These are phyloP conservation scores for Elaeis guineensis DNA, from an alignment of 176 grass and related monocot species.

Conservation along the genomic window DNA sequence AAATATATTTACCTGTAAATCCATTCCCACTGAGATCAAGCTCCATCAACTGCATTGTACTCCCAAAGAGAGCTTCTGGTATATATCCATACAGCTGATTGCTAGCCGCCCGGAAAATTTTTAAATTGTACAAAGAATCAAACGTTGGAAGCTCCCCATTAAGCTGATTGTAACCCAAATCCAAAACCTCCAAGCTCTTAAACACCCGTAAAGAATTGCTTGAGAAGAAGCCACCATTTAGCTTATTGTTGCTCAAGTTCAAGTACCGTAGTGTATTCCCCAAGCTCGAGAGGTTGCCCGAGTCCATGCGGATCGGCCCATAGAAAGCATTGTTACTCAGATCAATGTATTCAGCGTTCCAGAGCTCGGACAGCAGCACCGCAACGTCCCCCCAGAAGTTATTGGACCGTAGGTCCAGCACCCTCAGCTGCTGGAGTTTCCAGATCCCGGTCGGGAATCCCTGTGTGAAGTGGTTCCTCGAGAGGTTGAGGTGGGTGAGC, in stretches of 20 bases:
- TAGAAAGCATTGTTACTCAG: slow-evolving; percentile 78
- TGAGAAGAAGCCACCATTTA: slow-evolving; percentile 58
- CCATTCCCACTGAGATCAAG: slow-evolving; percentile 90
- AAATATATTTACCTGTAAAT: slow-evolving; percentile 63
- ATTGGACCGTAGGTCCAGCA: slow-evolving; percentile 72
- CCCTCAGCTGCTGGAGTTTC: slow-evolving; percentile 73
- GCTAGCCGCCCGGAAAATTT: slow-evolving; percentile 41
- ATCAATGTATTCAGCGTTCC: slow-evolving; percentile 70
- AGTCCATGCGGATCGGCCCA: slow-evolving; percentile 42
- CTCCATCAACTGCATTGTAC: slow-evolving; percentile 54
- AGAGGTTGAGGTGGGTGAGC: slow-evolving; percentile 85
- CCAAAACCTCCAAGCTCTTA: slow-evolving; percentile 76
- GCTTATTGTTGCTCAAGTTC: slow-evolving; percentile 81
- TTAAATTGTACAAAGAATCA: slow-evolving; percentile 61
- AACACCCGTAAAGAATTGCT: slow-evolving; percentile 51
- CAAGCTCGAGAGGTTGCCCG: slow-evolving; percentile 40
- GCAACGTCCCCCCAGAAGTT: slow-evolving; percentile 66
- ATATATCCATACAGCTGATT: slow-evolving; percentile 63
- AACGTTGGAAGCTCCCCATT: slow-evolving; percentile 53
- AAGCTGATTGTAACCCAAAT: slow-evolving; percentile 74
- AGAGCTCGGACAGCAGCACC: slow-evolving; percentile 51
- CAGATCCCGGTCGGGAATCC: slow-evolving; percentile 53
- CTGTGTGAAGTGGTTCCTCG: slow-evolving; percentile 71
- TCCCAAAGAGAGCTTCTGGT: slow-evolving; percentile 56
- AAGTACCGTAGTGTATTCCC: slow-evolving; percentile 85